Evolutionary conservation across 352 stramenopile species (phyloP), one percentile per base, ranked within the genome.

Genomic region (Phytophthora pistaciae): DNA sequence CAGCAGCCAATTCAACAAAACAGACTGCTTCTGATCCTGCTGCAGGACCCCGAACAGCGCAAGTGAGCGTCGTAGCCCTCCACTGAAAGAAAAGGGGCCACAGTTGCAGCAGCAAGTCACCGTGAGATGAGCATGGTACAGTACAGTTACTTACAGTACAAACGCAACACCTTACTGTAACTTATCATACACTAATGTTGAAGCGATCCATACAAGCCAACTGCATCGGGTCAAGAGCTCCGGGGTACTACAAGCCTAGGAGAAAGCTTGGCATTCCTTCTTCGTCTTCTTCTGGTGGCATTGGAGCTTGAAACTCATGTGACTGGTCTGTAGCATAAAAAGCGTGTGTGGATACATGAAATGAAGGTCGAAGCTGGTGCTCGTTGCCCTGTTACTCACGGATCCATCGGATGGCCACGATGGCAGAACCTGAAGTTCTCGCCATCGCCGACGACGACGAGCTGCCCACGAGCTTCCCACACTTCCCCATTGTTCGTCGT

Each of bases 311-410:
- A 36, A 36, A 36, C 31, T 36, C 8, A 36, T 4, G 31, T 36
- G 31, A 21, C 61, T 70, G 64, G 49, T 70, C 64, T 66, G 64
- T 66, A 57, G 64, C 64, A 66, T 70, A 70, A 70, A 70, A 70
- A 8, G 65, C 49, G 57, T 36, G n/a, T 38, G n/a, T 62, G 65
- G 65, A 67, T 72, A 72, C 65, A 72, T 27, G 38, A 57, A 70
- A 72, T 27, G 38, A 57, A 70, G 27, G 21, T 20, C 27, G 20
- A 53, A 29, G 23, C 42, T 59, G 40, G 27, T 64, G 29, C 29
- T 64, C 52, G 21, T 49, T 68, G 52, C 21, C 7, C 46, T 38
- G 11, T 71, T 66, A 66, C 64, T 52, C 54, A 69, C 53, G 11
- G 33, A 36, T 3, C 1, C 33, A 56, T 56, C 40, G 56, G 56